Percentiles rank a stretch among this genome's conserved stretches.
These are phyloP conservation scores for Sextonia rubra DNA, from an alignment of 164 flowering plant genomes.

Conservation along the genomic window DNA sequence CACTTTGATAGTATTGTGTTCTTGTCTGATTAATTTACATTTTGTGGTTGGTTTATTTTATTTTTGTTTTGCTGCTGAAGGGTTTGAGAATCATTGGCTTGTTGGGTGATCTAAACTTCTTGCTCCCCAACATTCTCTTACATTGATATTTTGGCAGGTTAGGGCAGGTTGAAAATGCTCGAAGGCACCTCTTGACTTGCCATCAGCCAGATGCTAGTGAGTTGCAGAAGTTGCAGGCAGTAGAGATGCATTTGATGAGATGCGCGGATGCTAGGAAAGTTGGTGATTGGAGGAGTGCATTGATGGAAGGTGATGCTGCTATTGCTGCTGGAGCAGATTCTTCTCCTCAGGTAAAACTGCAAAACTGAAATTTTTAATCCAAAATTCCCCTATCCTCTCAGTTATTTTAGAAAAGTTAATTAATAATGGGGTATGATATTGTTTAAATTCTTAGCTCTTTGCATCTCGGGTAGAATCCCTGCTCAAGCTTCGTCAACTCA, in stretches of 20 bases:
- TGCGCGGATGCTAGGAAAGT: conserved; percentile 58
- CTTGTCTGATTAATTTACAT: not conserved
- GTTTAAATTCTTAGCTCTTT: conserved; percentile 51
- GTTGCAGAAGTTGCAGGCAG: conserved; percentile 47
- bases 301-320: conserved; percentile 80
- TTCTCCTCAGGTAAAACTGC: conserved; percentile 61
- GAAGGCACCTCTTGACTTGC: conserved; percentile 52
- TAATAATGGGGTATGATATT: not conserved
- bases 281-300: conserved; percentile 72
- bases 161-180: conserved; percentile 71
- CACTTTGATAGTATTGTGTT: not conserved
- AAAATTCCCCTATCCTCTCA: not conserved
- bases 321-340: conserved; percentile 72
- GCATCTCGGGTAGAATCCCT: conserved; percentile 79
- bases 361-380: not conserved
- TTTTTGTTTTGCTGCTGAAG: not conserved
- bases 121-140: not conserved
- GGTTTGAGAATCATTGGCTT: no score
- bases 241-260: conserved; percentile 61
- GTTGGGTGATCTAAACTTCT: no score
- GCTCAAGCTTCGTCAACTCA: conserved; percentile 70
- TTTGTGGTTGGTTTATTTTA: not conserved
- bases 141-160: conserved; percentile 37
- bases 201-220: conserved; percentile 50
- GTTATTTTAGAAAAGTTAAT: not conserved